Evolutionary conservation across 2,329 filamentous ascomycete genomes (phyloP).

Genomic region (Clarireedia sp.): DNA sequence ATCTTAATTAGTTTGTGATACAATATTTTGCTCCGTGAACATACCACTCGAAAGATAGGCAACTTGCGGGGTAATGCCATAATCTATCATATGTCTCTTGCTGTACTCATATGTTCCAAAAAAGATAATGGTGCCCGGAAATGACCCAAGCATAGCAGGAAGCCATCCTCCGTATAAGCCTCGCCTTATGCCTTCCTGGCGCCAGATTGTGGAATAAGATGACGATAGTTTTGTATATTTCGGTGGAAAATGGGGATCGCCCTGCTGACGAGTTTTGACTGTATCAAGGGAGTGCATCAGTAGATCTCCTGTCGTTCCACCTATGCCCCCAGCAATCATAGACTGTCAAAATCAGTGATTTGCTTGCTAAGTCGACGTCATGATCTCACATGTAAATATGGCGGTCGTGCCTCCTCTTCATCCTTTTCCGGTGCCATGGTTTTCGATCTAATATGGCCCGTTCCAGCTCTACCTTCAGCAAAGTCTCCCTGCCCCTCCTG

Average conservation of each 20-base stretch:
- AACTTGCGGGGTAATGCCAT: slow-evolving; percentile 71
- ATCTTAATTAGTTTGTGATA: neutral
- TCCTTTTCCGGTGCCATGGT: slow-evolving; percentile 27
- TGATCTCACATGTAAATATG: slow-evolving; percentile 50
- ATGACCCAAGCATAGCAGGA: slow-evolving; percentile 84
- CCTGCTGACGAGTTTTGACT: slow-evolving; percentile 96
- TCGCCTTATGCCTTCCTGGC: slow-evolving; percentile 79
- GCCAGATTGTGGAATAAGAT: slow-evolving; percentile 86
- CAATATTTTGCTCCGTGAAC: slow-evolving; percentile 16
- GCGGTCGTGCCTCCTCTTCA: slow-evolving; percentile 50
- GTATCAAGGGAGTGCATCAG: slow-evolving; percentile 99
- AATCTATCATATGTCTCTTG: slow-evolving; percentile 81
- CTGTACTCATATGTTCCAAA: slow-evolving; percentile 96
- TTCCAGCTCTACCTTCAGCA: slow-evolving; percentile 27
- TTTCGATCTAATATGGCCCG: slow-evolving; percentile 18
- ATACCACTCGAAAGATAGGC: slow-evolving; percentile 79
- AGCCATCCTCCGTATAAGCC: slow-evolving; percentile 92
- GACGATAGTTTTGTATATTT: slow-evolving; percentile 87
- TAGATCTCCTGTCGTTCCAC: slow-evolving; percentile 90
- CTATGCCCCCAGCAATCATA: slow-evolving; percentile 91
- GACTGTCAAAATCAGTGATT: slow-evolving; percentile 45
- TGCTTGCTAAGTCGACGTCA: slow-evolving; percentile 6
- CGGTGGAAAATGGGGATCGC: slow-evolving; percentile 84
- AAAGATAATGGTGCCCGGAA: slow-evolving; percentile 88
- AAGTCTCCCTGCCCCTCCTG: slow-evolving; percentile 25